Evolutionary conservation across 1,284 basidiomycete species (phyloP), one percentile per base, ranked within the genome.

Genomic region (Rhodofomes roseus): DNA sequence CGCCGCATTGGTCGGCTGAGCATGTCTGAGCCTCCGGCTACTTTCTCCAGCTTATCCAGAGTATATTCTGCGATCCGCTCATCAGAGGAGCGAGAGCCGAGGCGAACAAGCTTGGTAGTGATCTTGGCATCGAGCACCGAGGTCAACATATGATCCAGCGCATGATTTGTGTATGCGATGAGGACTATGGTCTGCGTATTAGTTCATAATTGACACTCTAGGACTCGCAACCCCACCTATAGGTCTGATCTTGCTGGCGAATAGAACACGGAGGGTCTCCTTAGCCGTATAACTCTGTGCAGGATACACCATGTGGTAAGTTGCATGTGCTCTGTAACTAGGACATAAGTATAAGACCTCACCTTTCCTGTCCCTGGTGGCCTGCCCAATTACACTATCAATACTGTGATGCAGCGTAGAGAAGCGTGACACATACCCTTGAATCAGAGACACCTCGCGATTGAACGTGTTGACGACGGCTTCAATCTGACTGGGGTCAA

Each of bases 321-420:
- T 11, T 11, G 11, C 31, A 34, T 5, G 31, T 34, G n/a, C 31
- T 34, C 31, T n/a, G n/a, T n/a, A 27, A 18, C 16, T n/a, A 25
- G 41, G 4, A 40, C 22, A 44, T 27, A 57, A n/a, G n/a, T 25
- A n/a, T 20, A 5, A 16, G 7, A 29, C 16, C 14, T 43, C 40
- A 86, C 86, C 78, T 91, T 90, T 63, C 89, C 89, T 0, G 89
- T 91, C 1, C 89, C 89, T 4, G 89, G 89, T 34, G 89, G 89
- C 37, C 87, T 88, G 39, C 5, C 2, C 27, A 18, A 18, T 6
- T 31, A 18, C 52, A 25, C 4, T 3, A 12, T 54, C 18, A 9
- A n/a, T n/a, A n/a, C n/a, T n/a, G 34, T n/a, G 23, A 27, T 29
- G 8, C 37, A 16, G 0, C 1, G 34, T 14, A 16, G 2, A 31